Base-by-base conservation (phyloP, 2,329 filamentous ascomycete species). In the Septoria petroselini region DNA sequence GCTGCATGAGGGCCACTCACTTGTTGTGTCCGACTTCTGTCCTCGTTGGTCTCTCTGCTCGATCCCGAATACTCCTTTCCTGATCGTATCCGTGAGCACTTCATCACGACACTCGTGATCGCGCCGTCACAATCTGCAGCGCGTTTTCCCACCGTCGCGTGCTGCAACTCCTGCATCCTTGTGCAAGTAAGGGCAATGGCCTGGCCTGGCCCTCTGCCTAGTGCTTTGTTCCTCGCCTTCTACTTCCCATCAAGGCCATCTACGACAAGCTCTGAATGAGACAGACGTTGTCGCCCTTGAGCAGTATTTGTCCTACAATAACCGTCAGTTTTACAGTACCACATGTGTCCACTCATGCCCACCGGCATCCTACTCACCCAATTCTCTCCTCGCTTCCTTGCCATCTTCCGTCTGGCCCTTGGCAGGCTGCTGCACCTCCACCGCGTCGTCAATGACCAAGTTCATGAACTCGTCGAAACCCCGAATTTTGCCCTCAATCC, bases 401-500 rank as follows among this genome's bases (percentile, higher is more conserved):
- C 51, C 53, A 39, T 55, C 54, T 21, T 52, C 57, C 47, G 48
- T 59, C 44, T 55, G 35, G 21, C 57, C 57, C 48, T 59, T 59
- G 11, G 29, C 57, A 12, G 54, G 50, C 52, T 59, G 57, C 70
- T 85, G 87, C 37, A 98, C 90, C 73, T 97, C 91, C 50, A 96
- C 83, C 23, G 93, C 93, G 63, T 98, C 90, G 66, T 98, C 93
- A 59, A 95, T 81, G 31, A 97, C 93, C 41, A 98, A 77, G 74
- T 98, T 98, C 91, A 98, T 96, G 75, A 97, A 98, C 72, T 98
- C 93, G 69, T 98, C 93, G 61, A 98, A 98, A 11, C 93, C 91
- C 65, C 93, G 82, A 60, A 98, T 95, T 75, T 91, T 95, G 55
- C 93, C 93, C 74, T 97, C 91, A 66, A 98, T 96, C 53, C 93